A percentile compares a stretch with the other conserved stretches of the same genome.
Evolutionary conservation across 1,139 yeast species (phyloP).

Genomic region (Candida labiduridarum): DNA sequence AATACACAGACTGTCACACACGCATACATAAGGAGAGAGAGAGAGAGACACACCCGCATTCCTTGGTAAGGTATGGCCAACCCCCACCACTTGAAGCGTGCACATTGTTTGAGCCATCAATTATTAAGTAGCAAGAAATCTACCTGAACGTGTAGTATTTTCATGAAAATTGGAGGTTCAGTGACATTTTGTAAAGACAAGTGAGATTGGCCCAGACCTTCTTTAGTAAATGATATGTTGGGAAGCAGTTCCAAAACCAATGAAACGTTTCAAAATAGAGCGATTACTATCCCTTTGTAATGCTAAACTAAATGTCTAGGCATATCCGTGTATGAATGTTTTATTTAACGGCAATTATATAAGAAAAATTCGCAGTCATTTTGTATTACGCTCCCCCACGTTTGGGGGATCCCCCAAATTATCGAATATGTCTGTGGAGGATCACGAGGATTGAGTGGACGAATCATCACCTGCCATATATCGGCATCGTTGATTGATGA

Average conservation of each 20-base stretch:
- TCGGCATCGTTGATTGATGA: background rate
- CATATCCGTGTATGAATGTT: conserved; percentile 1
- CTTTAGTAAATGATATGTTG: background rate
- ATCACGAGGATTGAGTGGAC: background rate
- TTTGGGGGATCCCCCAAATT: conserved; percentile 2
- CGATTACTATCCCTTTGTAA: background rate
- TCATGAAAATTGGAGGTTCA: no score
- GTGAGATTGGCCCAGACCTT: no score
- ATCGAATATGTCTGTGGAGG: background rate
- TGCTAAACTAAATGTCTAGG: background rate
- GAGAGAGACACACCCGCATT: no score
- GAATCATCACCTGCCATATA: background rate
- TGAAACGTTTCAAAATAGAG: background rate
- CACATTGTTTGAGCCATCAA: background rate
- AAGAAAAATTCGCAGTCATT: background rate
- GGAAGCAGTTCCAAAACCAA: background rate
- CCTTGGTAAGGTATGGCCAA: no score
- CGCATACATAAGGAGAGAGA: background rate
- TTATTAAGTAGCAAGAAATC: no score
- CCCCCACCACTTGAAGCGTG: no score
- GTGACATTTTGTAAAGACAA: no score
- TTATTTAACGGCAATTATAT: background rate
- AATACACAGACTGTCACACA: background rate
- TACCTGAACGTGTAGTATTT: no score
- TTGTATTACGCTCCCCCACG: background rate